Evolutionary conservation across 148 eudicot genomes (phyloP).

Genomic region (Arbutus unedo): DNA sequence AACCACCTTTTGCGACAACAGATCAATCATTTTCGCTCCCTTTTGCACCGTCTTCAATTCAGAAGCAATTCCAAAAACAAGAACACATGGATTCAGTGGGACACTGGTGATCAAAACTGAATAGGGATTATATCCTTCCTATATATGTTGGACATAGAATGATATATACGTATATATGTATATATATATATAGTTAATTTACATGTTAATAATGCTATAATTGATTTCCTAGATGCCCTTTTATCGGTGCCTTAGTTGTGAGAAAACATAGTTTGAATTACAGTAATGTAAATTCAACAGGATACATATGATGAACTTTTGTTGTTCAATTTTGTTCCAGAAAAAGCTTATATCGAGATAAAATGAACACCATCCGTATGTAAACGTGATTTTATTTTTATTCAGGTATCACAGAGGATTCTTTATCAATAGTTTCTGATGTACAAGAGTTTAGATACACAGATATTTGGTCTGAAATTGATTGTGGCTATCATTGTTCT

Average conservation of each 20-base stretch:
- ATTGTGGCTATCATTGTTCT: neutral
- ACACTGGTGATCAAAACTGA: neutral
- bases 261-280: neutral
- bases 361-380: neutral
- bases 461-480: neutral
- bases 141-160: neutral
- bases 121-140: neutral
- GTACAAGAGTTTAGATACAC: neutral
- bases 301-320: neutral
- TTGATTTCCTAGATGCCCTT: neutral
- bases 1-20: constrained; percentile 30
- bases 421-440: neutral
- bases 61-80: constrained; percentile 17
- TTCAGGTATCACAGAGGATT: neutral
- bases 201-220: neutral
- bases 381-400: neutral
- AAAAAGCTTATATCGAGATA: neutral
- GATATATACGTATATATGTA: neutral
- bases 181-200: neutral
- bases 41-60: constrained; percentile 36
- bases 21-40: constrained; percentile 47
- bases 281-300: neutral
- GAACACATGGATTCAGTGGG: constrained; percentile 19
- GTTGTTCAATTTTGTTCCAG: neutral
- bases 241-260: neutral